Evolutionary conservation across 257 asterid genomes (phyloP).

Genomic region (Nicotiana obtusifolia): DNA sequence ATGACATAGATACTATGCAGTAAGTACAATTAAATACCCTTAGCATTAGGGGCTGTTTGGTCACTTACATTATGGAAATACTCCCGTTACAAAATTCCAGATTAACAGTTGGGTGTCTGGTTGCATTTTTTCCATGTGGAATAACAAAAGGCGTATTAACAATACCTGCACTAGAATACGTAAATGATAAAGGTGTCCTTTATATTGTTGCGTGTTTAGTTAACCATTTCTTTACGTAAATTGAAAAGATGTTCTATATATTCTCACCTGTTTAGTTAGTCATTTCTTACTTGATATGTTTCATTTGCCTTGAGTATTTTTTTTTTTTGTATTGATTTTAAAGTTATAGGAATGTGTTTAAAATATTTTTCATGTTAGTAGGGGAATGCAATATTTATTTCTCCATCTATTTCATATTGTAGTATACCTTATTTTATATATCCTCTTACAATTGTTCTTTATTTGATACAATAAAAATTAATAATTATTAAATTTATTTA

Average conservation of each 20-base stretch:
- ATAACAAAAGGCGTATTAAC: background rate
- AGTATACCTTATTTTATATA: background rate
- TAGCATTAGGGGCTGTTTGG: background rate
- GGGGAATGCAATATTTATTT: background rate
- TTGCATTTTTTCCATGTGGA: background rate
- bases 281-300: background rate
- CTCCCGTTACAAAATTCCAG: background rate
- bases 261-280: background rate
- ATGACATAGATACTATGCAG: background rate
- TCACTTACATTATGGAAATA: too few species aligned
- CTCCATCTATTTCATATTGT: background rate
- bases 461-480: background rate
- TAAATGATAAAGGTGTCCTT: background rate
- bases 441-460: background rate
- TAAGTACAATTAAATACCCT: background rate
- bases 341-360: background rate
- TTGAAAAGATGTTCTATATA: background rate
- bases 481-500: background rate
- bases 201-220: background rate
- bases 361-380: background rate
- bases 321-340: background rate
- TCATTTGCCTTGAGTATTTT: background rate
- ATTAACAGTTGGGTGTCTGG: background rate
- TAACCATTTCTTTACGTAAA: background rate
- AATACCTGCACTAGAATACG: background rate